A percentile compares a stretch with the other conserved stretches of the same genome.
Evolutionary conservation across 2,329 filamentous ascomycete species (phyloP).

Genomic region (Arthrocladium fulminans): DNA sequence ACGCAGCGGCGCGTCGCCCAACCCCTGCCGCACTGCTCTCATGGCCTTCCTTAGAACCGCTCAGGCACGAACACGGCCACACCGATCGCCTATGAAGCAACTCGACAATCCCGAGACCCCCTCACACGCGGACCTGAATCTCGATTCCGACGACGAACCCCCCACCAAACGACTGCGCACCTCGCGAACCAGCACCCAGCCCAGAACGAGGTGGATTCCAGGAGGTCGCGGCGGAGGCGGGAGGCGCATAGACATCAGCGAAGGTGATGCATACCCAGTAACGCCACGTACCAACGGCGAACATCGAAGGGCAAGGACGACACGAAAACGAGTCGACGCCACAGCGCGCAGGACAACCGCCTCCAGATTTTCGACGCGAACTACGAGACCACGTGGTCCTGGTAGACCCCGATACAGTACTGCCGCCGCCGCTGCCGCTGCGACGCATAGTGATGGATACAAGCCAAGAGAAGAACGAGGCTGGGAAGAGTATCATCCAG

Average conservation of each 20-base stretch:
- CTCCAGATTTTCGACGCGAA: slow-evolving; percentile 12
- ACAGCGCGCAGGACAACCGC: slow-evolving; percentile 16
- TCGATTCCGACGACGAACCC: slow-evolving; percentile 41
- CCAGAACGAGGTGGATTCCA: slow-evolving; percentile 45
- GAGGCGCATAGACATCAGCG: slow-evolving; percentile 67
- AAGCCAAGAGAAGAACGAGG: slow-evolving; percentile 93
- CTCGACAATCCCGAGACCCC: background rate
- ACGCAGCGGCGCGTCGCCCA: slow-evolving; percentile 8
- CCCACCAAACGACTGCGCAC: slow-evolving; percentile 66
- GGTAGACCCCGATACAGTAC: slow-evolving; percentile 65
- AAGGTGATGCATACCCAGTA: slow-evolving; percentile 9
- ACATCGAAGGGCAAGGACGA: slow-evolving; percentile 26
- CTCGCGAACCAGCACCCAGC: slow-evolving; percentile 18
- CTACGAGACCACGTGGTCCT: slow-evolving; percentile 9
- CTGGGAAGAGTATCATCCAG: slow-evolving; percentile 96
- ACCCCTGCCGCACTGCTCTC: background rate
- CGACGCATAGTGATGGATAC: slow-evolving; percentile 88
- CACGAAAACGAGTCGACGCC: slow-evolving; percentile 9
- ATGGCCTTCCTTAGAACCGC: slow-evolving; percentile 20
- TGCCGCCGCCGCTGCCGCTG: slow-evolving; percentile 75
- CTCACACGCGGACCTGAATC: background rate
- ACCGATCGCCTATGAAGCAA: slow-evolving; percentile 22
- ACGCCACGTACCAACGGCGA: slow-evolving; percentile 48
- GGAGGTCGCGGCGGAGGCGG: slow-evolving; percentile 81
- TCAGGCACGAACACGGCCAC: slow-evolving; percentile 19